phyloP scores from a whole-genome alignment of 2,329 filamentous ascomycete species.

The Torrubiellomyces zombiae region DNA sequence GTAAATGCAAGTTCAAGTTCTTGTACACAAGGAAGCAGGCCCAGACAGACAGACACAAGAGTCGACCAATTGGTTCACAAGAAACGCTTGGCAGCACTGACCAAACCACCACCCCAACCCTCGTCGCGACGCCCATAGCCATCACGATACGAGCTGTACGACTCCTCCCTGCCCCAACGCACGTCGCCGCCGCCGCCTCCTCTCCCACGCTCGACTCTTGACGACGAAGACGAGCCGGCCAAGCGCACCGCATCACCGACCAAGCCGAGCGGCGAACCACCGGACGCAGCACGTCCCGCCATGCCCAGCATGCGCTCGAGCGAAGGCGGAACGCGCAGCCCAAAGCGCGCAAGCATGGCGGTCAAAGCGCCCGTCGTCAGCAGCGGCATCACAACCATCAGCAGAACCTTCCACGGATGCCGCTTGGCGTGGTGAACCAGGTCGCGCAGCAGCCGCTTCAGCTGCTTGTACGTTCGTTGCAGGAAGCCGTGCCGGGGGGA shows the following conservation, averaged over 20 bases:
- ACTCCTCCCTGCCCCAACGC: constrained; percentile 18
- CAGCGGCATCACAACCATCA: constrained; percentile 74
- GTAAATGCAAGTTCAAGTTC: no score
- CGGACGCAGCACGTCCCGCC: constrained; percentile 30
- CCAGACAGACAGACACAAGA: no score
- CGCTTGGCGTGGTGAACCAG: constrained; percentile 66
- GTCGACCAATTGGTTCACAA: constrained; percentile 12
- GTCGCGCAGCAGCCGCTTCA: constrained; percentile 65
- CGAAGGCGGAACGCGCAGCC: constrained; percentile 53
- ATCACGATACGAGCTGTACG: constrained; percentile 9
- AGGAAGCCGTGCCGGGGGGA: constrained; percentile 70
- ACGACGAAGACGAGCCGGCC: constrained; percentile 22
- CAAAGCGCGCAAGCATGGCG: constrained; percentile 62
- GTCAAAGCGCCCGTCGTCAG: constrained; percentile 69
- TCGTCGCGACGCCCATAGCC: constrained; percentile 12
- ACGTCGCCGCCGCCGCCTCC: constrained; percentile 16
- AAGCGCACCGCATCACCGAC: constrained; percentile 39
- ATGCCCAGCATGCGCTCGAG: constrained; percentile 42
- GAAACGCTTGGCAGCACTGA: constrained; percentile 25
- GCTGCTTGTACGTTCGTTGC: constrained; percentile 52
- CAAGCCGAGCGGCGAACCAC: constrained; percentile 27
- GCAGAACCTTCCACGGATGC: constrained; percentile 76
- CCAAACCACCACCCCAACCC: constrained; percentile 19
- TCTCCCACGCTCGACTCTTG: constrained; percentile 18
- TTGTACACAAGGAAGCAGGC: no score